Conservation (phyloP, 1,284 basidiomycete species). For the Anthracocystis panici-leucophaei region DNA sequence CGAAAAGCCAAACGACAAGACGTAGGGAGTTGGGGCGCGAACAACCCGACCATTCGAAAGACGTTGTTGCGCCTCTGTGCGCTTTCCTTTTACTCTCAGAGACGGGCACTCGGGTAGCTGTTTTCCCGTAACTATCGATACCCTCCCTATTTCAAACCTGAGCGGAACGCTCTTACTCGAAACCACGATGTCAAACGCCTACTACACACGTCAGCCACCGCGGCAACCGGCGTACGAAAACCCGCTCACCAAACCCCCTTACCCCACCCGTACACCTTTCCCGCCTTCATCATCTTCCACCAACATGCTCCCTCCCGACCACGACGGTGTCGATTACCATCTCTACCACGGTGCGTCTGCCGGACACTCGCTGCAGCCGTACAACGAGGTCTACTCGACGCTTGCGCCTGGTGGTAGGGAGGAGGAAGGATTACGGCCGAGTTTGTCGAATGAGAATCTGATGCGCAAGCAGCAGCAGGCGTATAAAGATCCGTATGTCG, state of each 20-base stretch:
- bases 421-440: conserved; percentile 11
- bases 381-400: conserved; percentile 38
- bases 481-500: conserved; percentile 21
- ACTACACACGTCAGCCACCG: conserved; percentile 32
- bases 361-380: conserved; percentile 13
- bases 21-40: too few relatives aligned
- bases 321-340: conserved; percentile 33
- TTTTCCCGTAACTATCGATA: too few relatives aligned
- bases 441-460: conserved; percentile 20
- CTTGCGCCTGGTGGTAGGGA: conserved; percentile 3
- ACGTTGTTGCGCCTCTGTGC: too few relatives aligned
- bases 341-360: conserved; percentile 21
- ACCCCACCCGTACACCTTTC: conserved; percentile 1
- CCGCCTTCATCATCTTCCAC: conserved; percentile 10
- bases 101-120: too few relatives aligned
- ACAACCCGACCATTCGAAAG: too few relatives aligned
- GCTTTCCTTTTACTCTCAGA: too few relatives aligned
- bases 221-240: conserved; percentile 29
- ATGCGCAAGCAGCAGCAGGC: background rate
- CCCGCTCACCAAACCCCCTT: conserved; percentile 17
- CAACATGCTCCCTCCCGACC: conserved; percentile 12
- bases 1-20: too few relatives aligned
- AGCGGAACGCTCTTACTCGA: background rate
- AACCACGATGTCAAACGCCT: conserved; percentile 39
- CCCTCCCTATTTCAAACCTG: too few relatives aligned